Conservation (phyloP, 2,329 filamentous ascomycete genomes). For the Cladosporium sphaerospermum region DNA sequence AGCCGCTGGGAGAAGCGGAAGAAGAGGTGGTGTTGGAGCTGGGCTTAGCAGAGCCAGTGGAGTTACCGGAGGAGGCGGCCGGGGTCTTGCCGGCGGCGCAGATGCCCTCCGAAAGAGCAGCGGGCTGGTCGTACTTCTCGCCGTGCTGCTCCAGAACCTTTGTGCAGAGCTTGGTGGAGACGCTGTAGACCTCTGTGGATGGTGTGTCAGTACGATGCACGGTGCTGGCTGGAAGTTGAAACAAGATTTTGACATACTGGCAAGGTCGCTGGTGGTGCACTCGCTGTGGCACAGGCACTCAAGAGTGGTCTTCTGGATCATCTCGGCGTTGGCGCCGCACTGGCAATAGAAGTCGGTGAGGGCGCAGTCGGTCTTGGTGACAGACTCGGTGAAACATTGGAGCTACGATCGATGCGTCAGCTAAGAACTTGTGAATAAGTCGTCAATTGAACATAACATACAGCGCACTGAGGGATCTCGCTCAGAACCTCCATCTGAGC, state of each 20-base stretch:
- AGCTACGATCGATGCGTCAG: conserved; percentile 16
- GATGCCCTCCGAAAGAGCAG: conserved; percentile 14
- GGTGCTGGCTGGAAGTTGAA: neutral
- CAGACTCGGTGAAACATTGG: conserved; percentile 43
- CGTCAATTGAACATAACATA: neutral
- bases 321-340: conserved; percentile 39
- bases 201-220: neutral
- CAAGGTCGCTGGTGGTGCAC: conserved; percentile 34
- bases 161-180: conserved; percentile 20
- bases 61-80: conserved; percentile 13
- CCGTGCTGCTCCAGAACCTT: conserved; percentile 17
- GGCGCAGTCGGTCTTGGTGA: conserved; percentile 43
- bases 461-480: conserved; percentile 8
- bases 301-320: conserved; percentile 35
- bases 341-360: conserved; percentile 46
- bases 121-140: conserved; percentile 14
- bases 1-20: conserved; percentile 11
- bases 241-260: conserved; percentile 30
- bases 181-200: conserved; percentile 16
- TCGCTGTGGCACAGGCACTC: conserved; percentile 32
- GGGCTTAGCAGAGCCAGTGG: conserved; percentile 25
- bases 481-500: conserved; percentile 7
- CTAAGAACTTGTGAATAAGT: too few relatives aligned
- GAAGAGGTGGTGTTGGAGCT: conserved; percentile 19
- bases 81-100: conserved; percentile 8